phyloP scores from a whole-genome alignment of 2,329 filamentous ascomycete species.

The Stromatinia cepivora region DNA sequence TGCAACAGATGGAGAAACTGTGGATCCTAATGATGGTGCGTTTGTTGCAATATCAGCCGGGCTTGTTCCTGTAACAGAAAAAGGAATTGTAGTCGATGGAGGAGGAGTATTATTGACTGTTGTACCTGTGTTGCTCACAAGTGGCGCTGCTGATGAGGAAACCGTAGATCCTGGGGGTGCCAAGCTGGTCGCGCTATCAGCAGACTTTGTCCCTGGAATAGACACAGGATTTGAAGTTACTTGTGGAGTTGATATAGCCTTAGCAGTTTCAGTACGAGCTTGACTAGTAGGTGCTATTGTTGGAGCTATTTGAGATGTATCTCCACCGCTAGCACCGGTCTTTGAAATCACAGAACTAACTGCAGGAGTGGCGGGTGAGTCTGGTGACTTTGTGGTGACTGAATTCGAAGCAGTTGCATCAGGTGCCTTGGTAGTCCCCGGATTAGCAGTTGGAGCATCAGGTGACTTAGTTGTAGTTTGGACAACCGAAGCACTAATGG shows the following conservation, averaged over 20 bases:
- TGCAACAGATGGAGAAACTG: background rate
- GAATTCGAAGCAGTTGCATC: background rate
- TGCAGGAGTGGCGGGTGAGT: background rate
- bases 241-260: slow-evolving; percentile 9
- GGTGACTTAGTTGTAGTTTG: background rate
- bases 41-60: background rate
- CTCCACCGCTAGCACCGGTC: background rate
- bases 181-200: background rate
- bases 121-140: background rate
- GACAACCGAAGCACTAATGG: background rate
- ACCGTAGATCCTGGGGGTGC: background rate
- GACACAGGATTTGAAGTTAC: background rate
- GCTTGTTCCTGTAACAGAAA: background rate
- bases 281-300: background rate
- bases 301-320: background rate
- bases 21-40: background rate
- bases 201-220: background rate
- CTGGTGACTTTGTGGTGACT: background rate
- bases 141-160: background rate
- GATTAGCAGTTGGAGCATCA: background rate
- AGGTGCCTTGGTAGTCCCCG: background rate
- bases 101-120: background rate
- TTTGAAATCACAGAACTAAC: background rate
- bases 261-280: background rate
- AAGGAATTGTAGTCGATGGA: background rate